Percentiles rank a stretch among this genome's conserved stretches.
Conservation (phyloP, 805 yeast species). For the Candida sithepensis region DNA sequence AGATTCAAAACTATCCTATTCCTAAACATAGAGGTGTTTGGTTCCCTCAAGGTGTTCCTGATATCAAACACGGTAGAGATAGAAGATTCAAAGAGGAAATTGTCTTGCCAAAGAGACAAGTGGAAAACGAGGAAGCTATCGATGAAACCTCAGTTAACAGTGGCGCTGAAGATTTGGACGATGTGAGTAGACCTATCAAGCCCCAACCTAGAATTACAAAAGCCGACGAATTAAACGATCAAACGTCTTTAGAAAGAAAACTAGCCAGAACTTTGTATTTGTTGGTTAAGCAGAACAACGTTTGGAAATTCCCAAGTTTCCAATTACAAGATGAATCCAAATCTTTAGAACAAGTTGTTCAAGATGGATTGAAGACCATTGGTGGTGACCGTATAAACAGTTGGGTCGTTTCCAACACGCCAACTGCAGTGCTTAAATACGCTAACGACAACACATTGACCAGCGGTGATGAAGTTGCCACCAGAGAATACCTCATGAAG, state of each 20-base stretch:
- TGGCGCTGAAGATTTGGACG: slow-evolving; percentile 41
- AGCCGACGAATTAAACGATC: slow-evolving; percentile 67
- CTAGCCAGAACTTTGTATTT: slow-evolving; percentile 79
- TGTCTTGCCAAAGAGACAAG: slow-evolving; percentile 64
- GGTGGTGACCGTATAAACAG: slow-evolving; percentile 80
- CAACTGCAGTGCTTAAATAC: slow-evolving; percentile 65
- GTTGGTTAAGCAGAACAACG: slow-evolving; percentile 46
- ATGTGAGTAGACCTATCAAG: slow-evolving; percentile 62
- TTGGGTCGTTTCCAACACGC: slow-evolving; percentile 88
- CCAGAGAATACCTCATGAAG: slow-evolving; percentile 71
- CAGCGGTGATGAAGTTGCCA: slow-evolving; percentile 20
- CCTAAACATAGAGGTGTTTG: slow-evolving; percentile 70
- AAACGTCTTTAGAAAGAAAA: slow-evolving; percentile 69
- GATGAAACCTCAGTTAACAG: slow-evolving; percentile 6
- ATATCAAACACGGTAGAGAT: slow-evolving; percentile 83
- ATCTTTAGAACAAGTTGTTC: slow-evolving; percentile 71
- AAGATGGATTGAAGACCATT: slow-evolving; percentile 60
- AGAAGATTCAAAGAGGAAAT: slow-evolving; percentile 78
- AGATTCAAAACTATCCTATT: slow-evolving; percentile 73
- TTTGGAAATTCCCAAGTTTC: slow-evolving; percentile 84
- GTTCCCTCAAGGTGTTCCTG: slow-evolving; percentile 83
- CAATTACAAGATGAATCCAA: slow-evolving; percentile 36
- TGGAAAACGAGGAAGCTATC: slow-evolving; percentile 25
- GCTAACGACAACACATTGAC: slow-evolving; percentile 25
- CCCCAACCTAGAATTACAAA: slow-evolving; percentile 71